A percentile compares a stretch with the other conserved stretches of the same genome.
phyloP scores from a whole-genome alignment of 164 flowering plant species.

The Aristolochia contorta region DNA sequence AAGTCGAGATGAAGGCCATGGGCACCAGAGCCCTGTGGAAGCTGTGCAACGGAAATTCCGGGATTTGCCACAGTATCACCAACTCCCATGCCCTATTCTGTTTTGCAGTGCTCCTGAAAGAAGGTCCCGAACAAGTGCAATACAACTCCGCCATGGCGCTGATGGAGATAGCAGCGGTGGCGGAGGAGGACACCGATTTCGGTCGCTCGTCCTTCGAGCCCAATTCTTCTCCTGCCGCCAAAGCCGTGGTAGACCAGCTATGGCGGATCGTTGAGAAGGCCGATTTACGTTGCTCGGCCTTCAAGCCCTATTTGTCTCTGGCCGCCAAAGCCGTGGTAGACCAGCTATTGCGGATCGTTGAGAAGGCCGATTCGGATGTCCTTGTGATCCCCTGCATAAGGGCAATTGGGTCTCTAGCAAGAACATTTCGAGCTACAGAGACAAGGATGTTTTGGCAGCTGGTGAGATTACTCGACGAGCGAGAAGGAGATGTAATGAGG shows the following conservation, averaged over 20 bases:
- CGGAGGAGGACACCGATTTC: constrained; percentile 48
- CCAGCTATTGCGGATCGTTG: too few species aligned
- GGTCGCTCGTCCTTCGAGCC: constrained; percentile 73
- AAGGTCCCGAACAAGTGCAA: constrained; percentile 55
- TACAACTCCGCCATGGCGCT: constrained; percentile 74
- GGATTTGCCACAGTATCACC: constrained; percentile 56
- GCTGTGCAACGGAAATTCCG: constrained; percentile 39
- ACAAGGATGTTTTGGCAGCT: constrained; percentile 58
- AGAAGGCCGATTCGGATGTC: constrained; percentile 50
- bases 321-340: too few species aligned
- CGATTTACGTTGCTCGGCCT: too few species aligned
- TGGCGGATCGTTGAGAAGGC: constrained; percentile 38
- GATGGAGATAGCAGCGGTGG: constrained; percentile 68
- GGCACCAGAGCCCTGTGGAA: constrained; percentile 65
- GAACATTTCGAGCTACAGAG: constrained; percentile 73
- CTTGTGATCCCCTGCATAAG: constrained; percentile 53
- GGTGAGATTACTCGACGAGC: constrained; percentile 64
- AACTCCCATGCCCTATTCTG: constrained; percentile 74
- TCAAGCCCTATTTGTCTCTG: too few species aligned
- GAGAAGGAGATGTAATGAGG: constrained; percentile 40
- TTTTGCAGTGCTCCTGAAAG: constrained; percentile 63
- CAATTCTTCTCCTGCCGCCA: constrained; percentile 71
- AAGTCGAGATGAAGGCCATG: too few species aligned
- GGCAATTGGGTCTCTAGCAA: constrained; percentile 54
- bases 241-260: too few species aligned